phyloP scores from a whole-genome alignment of 1,284 basidiomycete species.

The Pisolithus thermaeus region DNA sequence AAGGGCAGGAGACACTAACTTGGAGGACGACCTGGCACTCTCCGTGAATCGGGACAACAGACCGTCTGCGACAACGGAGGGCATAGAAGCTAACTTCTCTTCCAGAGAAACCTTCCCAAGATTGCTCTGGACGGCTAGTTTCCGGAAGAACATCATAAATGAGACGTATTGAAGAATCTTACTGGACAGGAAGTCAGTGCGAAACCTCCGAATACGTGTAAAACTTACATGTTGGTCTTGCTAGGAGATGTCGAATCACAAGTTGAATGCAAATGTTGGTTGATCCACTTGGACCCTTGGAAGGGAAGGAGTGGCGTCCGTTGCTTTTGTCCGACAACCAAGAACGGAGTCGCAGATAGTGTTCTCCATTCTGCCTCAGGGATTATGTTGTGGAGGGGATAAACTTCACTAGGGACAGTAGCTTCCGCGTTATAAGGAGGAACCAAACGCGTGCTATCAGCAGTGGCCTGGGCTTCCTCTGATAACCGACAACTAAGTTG shows the following conservation, averaged over 20 bases:
- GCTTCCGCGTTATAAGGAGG: constrained; percentile 69
- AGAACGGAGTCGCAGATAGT: constrained; percentile 48
- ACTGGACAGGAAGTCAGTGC: constrained; percentile 32
- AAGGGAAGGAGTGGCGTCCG: constrained; percentile 56
- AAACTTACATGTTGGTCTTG: constrained; percentile 51
- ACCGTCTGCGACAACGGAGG: constrained; percentile 64
- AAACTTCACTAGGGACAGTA: constrained; percentile 63
- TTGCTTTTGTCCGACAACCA: constrained; percentile 44
- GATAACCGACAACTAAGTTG: constrained; percentile 2
- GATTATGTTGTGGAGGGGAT: constrained; percentile 71
- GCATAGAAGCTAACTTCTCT: constrained; percentile 54
- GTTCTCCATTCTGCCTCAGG: constrained; percentile 73
- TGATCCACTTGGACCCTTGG: constrained; percentile 63
- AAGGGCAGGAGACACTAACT: constrained; percentile 37
- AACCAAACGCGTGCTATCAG: constrained; percentile 64
- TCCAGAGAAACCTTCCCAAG: constrained; percentile 47
- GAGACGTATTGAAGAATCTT: constrained; percentile 78
- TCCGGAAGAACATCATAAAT: constrained; percentile 66
- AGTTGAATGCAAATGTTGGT: constrained; percentile 46
- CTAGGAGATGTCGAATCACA: constrained; percentile 43
- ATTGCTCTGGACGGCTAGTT: constrained; percentile 34
- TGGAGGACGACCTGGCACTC: constrained; percentile 51
- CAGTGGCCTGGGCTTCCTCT: constrained; percentile 62
- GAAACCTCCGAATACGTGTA: neutral
- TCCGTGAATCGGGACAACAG: constrained; percentile 81